These are phyloP conservation scores for Phellinidium pouzarii DNA, from an alignment of 1,284 basidiomycete genomes.

Conservation along the genomic window DNA sequence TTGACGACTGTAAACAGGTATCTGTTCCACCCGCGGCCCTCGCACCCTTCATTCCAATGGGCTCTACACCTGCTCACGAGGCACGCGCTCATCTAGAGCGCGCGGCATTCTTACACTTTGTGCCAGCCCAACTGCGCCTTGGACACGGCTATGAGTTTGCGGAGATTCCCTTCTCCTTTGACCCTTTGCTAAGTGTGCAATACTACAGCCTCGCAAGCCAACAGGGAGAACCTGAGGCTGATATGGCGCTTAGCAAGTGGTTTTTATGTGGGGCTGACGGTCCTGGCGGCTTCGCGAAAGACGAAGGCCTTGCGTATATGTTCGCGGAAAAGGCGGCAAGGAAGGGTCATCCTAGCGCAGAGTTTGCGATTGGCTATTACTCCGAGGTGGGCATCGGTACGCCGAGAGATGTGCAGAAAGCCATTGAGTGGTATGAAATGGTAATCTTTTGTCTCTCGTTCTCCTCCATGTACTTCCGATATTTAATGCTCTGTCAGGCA, in stretches of 20 bases:
- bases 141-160: constrained; percentile 93
- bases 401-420: constrained; percentile 52
- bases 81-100: constrained; percentile 64
- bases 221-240: constrained; percentile 84
- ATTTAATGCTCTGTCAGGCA: constrained; percentile 5
- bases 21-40: constrained; percentile 50
- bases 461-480: neutral
- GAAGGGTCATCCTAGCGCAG: constrained; percentile 70
- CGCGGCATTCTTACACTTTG: constrained; percentile 81
- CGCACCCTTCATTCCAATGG: constrained; percentile 41
- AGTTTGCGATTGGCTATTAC: constrained; percentile 93
- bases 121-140: constrained; percentile 88
- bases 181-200: constrained; percentile 87
- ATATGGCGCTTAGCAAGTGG: constrained; percentile 95
- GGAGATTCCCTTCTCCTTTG: constrained; percentile 78
- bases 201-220: constrained; percentile 89
- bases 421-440: constrained; percentile 65
- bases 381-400: constrained; percentile 75
- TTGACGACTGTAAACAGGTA: constrained; percentile 67
- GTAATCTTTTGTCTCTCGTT: constrained; percentile 31
- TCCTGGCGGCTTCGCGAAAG: constrained; percentile 70
- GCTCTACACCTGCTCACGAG: constrained; percentile 37
- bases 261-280: constrained; percentile 84
- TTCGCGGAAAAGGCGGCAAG: constrained; percentile 90
- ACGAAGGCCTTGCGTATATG: constrained; percentile 79